These are phyloP conservation scores for Scheffersomyces coipomensis DNA, from an alignment of 805 yeast species.

Conservation along the genomic window DNA sequence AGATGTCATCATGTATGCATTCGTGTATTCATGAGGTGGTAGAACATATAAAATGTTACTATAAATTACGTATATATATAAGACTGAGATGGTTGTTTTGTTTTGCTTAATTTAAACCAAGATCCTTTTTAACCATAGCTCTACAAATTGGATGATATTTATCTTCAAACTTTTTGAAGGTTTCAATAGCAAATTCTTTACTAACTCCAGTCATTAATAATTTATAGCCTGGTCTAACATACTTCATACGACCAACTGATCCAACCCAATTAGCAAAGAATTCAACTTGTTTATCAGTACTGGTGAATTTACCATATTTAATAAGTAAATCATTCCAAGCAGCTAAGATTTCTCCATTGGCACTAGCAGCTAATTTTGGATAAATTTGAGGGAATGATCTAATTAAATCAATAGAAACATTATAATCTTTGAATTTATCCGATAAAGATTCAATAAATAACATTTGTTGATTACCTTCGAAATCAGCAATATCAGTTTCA, in stretches of 20 bases:
- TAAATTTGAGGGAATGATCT: conserved; percentile 14
- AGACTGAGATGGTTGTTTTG: too few relatives aligned
- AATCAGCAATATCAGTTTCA: conserved; percentile 14
- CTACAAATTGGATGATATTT: conserved; percentile 33
- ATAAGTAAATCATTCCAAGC: conserved; percentile 22
- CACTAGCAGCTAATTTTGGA: conserved; percentile 15
- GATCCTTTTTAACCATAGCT: conserved; percentile 22
- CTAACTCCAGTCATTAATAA: conserved; percentile 18
- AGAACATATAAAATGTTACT: too few relatives aligned
- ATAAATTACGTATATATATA: too few relatives aligned
- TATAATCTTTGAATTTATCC: conserved; percentile 10
- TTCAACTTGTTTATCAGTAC: conserved; percentile 13
- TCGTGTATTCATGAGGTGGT: too few relatives aligned
- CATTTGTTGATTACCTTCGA: conserved; percentile 24
- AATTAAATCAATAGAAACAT: conserved; percentile 9
- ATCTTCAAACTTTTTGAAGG: conserved; percentile 17
- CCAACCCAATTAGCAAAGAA: conserved; percentile 30
- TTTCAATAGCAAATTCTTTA: conserved; percentile 25
- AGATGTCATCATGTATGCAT: too few relatives aligned
- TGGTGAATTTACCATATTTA: conserved; percentile 15
- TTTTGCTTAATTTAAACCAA: too few relatives aligned
- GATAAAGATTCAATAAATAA: conserved; percentile 22
- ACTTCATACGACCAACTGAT: conserved; percentile 36
- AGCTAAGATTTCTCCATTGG: conserved; percentile 24
- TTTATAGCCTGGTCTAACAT: conserved; percentile 31